Evolutionary conservation across 2,329 filamentous ascomycete species (phyloP).

Genomic region (Pochonia chlamydosporia): DNA sequence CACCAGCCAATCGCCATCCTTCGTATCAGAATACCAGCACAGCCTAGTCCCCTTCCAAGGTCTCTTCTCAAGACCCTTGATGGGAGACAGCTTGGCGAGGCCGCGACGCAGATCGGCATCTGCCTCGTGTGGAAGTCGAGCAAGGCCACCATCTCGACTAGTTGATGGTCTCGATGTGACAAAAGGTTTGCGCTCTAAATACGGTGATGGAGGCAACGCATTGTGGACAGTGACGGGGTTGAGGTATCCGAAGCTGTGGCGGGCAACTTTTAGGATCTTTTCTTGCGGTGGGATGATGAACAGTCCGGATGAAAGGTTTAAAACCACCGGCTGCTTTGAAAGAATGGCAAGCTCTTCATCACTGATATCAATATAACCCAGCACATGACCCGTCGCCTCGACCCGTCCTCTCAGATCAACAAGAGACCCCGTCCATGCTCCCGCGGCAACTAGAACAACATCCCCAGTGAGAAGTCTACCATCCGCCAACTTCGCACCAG

Average conservation of each 20-base stretch:
- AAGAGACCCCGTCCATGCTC: constrained; percentile 78
- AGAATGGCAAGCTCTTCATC: constrained; percentile 63
- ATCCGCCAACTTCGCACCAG: constrained; percentile 44
- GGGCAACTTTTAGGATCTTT: constrained; percentile 60
- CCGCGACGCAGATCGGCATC: constrained; percentile 55
- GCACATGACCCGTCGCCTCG: constrained; percentile 73
- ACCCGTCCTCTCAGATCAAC: constrained; percentile 72
- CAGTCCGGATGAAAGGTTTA: constrained; percentile 66
- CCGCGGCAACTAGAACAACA: constrained; percentile 73
- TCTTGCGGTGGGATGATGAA: constrained; percentile 68
- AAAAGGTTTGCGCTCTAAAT: constrained; percentile 20
- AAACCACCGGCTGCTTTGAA: constrained; percentile 60
- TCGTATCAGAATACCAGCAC: constrained; percentile 75
- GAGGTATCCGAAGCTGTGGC: constrained; percentile 64
- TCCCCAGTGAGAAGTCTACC: constrained; percentile 48
- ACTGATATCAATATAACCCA: constrained; percentile 73
- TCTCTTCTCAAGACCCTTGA: constrained; percentile 47
- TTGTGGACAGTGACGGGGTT: constrained; percentile 38
- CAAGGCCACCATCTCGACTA: constrained; percentile 30
- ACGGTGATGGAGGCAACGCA: constrained; percentile 26
- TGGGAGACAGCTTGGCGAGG: constrained; percentile 55
- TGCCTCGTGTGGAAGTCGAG: constrained; percentile 53
- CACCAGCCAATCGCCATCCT: constrained; percentile 64
- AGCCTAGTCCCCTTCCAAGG: constrained; percentile 58
- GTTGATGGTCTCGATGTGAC: constrained; percentile 31